Evolutionary conservation across 768 basidiomycete species (phyloP).

Genomic region (Pleurotus platypus): DNA sequence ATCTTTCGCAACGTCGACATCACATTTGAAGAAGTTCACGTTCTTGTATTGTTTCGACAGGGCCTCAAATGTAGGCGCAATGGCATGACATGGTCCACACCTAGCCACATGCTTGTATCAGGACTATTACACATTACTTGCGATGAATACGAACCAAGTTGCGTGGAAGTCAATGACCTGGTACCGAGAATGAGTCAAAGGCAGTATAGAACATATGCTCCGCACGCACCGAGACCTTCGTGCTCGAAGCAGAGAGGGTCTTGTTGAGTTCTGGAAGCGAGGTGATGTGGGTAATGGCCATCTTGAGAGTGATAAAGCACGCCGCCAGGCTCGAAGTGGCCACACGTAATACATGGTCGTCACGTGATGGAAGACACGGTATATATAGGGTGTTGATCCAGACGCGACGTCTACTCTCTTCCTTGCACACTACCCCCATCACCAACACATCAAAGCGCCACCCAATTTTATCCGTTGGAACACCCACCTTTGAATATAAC

Average conservation of each 20-base stretch:
- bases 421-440: neutral
- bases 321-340: no score
- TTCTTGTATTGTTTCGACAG: constrained; percentile 63
- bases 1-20: constrained; percentile 69
- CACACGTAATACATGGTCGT: neutral
- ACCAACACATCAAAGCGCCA: neutral
- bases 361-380: neutral
- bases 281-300: constrained; percentile 61
- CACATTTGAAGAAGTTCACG: constrained; percentile 83
- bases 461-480: neutral
- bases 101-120: constrained; percentile 29
- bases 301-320: constrained; percentile 16
- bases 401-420: neutral
- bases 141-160: constrained; percentile 50
- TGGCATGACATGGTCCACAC: constrained; percentile 85
- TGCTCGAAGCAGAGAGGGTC: constrained; percentile 53
- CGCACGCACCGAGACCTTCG: constrained; percentile 58
- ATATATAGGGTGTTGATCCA: neutral
- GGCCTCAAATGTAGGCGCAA: constrained; percentile 72
- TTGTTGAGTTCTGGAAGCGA: constrained; percentile 62
- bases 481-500: neutral
- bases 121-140: no score
- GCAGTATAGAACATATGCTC: neutral
- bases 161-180: constrained; percentile 89
- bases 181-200: constrained; percentile 6